Conservation (phyloP, 768 basidiomycete genomes). For the Zangia roseola region DNA sequence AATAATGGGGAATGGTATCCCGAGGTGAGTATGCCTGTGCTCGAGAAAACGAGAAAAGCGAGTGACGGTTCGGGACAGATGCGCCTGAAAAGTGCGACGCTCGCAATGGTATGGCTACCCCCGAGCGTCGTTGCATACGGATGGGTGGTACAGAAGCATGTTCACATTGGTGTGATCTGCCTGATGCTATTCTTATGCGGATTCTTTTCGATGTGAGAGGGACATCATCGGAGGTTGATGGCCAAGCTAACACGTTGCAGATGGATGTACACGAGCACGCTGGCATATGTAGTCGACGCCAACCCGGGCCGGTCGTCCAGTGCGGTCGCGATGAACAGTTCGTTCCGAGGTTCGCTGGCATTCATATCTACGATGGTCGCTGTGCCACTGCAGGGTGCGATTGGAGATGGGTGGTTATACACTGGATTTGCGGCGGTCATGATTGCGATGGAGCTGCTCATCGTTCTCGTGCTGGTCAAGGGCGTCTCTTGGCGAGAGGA, state of each 20-base stretch:
- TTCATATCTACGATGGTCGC: slow-evolving; percentile 72
- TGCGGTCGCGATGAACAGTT: slow-evolving; percentile 75
- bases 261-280: slow-evolving; percentile 63
- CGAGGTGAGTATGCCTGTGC: slow-evolving; percentile 48
- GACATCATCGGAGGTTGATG: neutral
- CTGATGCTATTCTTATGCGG: slow-evolving; percentile 72
- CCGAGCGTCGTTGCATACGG: slow-evolving; percentile 65
- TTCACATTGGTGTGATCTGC: slow-evolving; percentile 66
- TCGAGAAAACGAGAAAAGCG: neutral
- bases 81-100: slow-evolving; percentile 63
- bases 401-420: slow-evolving; percentile 82
- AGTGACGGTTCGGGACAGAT: slow-evolving; percentile 44
- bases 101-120: slow-evolving; percentile 55
- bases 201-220: slow-evolving; percentile 67
- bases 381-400: slow-evolving; percentile 67
- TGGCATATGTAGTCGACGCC: slow-evolving; percentile 86
- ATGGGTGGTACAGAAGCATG: slow-evolving; percentile 67
- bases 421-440: slow-evolving; percentile 62
- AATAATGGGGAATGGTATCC: slow-evolving; percentile 53
- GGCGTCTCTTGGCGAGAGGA: slow-evolving; percentile 58
- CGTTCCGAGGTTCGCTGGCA: slow-evolving; percentile 67
- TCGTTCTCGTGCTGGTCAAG: slow-evolving; percentile 59
- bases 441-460: slow-evolving; percentile 49
- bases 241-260: slow-evolving; percentile 27
- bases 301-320: slow-evolving; percentile 78